Evolutionary conservation across 768 basidiomycete species (phyloP).

Genomic region (Suillus spraguei): DNA sequence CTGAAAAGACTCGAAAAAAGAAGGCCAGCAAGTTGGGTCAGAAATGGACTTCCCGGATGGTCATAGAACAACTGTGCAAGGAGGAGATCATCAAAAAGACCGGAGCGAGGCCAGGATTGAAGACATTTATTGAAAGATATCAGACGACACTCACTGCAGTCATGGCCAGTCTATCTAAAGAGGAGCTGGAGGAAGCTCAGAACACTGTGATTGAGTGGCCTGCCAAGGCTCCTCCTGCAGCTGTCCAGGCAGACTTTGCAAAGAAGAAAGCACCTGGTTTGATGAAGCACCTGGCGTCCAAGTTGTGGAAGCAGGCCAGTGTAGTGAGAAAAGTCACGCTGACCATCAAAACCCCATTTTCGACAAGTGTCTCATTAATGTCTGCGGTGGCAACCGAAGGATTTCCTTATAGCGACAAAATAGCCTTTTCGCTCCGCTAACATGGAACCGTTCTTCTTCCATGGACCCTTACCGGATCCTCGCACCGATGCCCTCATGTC

Average conservation of each 20-base stretch:
- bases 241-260: neutral
- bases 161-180: slow-evolving; percentile 2
- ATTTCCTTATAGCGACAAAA: no score
- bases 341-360: no score
- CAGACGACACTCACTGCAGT: neutral
- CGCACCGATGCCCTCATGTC: no score
- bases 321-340: no score
- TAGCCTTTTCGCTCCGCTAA: no score
- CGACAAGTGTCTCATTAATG: no score
- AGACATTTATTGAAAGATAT: neutral
- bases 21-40: neutral
- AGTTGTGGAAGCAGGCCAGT: slow-evolving; percentile 10
- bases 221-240: slow-evolving; percentile 2
- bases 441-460: no score
- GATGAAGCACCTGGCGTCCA: neutral
- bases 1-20: neutral
- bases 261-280: slow-evolving; percentile 1
- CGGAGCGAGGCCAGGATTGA: neutral
- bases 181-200: slow-evolving; percentile 5
- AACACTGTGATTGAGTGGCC: neutral
- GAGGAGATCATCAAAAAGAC: slow-evolving; percentile 2
- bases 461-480: no score
- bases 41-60: neutral
- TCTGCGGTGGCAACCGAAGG: no score
- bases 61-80: neutral